Evolutionary conservation across 2,329 filamentous ascomycete genomes (phyloP).

Genomic region (Aspergillus sp.): DNA sequence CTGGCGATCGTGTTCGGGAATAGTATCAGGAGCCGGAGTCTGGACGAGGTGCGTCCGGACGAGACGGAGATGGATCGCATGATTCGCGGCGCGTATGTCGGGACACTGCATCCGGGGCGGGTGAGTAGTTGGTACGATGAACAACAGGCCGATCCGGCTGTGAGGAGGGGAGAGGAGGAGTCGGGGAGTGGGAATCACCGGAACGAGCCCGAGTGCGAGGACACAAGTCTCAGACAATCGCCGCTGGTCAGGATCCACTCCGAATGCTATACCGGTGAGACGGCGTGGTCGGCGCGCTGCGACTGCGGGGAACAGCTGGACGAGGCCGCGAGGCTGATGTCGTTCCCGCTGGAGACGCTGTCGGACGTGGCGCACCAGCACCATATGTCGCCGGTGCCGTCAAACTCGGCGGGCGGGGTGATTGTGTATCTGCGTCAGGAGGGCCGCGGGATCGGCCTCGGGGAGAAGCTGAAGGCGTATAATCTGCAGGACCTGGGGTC

Average conservation of each 20-base stretch:
- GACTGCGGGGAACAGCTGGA: slow-evolving; percentile 97
- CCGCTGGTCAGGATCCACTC: slow-evolving; percentile 92
- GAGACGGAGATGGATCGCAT: slow-evolving; percentile 57
- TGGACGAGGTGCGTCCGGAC: slow-evolving; percentile 36
- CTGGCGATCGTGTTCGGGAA: slow-evolving; percentile 93
- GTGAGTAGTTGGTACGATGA: slow-evolving; percentile 60
- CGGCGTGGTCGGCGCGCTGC: slow-evolving; percentile 93
- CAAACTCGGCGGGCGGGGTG: slow-evolving; percentile 62
- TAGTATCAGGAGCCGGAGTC: slow-evolving; percentile 63
- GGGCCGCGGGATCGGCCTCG: slow-evolving; percentile 85
- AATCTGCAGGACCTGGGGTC: slow-evolving; percentile 93
- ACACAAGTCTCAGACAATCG: slow-evolving; percentile 25
- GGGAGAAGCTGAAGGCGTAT: slow-evolving; percentile 95
- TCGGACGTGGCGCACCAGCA: slow-evolving; percentile 18
- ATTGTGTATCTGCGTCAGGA: slow-evolving; percentile 96
- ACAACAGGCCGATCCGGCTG: slow-evolving; percentile 8
- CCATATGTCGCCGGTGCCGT: slow-evolving; percentile 28
- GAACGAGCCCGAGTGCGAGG: slow-evolving; percentile 9
- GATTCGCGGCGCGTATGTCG: slow-evolving; percentile 87
- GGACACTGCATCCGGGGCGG: slow-evolving; percentile 75
- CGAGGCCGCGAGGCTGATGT: slow-evolving; percentile 90
- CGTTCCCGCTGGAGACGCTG: slow-evolving; percentile 44
- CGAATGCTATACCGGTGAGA: slow-evolving; percentile 97
- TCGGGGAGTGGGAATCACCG: slow-evolving; percentile 4
- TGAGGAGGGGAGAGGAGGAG: no score